Evolutionary conservation across 768 basidiomycete species (phyloP), one percentile per base, ranked within the genome.

Genomic region (Candolleomyces aberdarensis): DNA sequence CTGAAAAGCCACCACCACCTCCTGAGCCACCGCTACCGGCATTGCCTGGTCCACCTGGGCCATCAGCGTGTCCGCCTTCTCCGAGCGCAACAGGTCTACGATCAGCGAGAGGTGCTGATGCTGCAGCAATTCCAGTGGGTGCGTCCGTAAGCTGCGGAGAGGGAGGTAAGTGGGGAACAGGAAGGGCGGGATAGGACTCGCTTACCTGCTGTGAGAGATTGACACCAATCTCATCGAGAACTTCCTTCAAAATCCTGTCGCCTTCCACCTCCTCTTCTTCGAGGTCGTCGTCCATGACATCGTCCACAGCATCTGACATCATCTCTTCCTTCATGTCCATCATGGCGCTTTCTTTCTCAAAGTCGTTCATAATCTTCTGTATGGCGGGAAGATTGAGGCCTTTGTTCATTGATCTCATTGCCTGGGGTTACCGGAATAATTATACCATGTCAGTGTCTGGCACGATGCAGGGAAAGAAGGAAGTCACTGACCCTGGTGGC

Each of bases 241-340:
- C 96, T 74, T 98, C 88, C 70, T 90, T 94, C 66, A 99, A 74
- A 63, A 99, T 96, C 79, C 92, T 91, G 71, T 98, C 96, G 14
- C 95, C 88, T 70, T 98, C 97, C 63, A 90, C 91, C 66, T 98
- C 97, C 74, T 98, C 96, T 55, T 96, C 96, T 68, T 96, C 96
- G 19, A 61, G 47, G 76, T 94, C 95, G 36, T 91, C 89, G 64
- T 96, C 93, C 90, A 98, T 96, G 53, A 91, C 96, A 67, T 98
- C 96, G 74, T 98, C 97, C 15, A 98, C 91, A 14, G 94, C 91
- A 62, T 98, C 97, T 20, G 92, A 93, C 97, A 98, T 99, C 92
- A 98, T 98, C 73, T 97, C 96, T 76, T 98, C 97, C 74, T 98
- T 99, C 97, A 99, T 98, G 75, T 99, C 97, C 97, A 99, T 99